Evolutionary conservation across 805 yeast species (phyloP).

Genomic region (Yamadazyma insecticola): DNA sequence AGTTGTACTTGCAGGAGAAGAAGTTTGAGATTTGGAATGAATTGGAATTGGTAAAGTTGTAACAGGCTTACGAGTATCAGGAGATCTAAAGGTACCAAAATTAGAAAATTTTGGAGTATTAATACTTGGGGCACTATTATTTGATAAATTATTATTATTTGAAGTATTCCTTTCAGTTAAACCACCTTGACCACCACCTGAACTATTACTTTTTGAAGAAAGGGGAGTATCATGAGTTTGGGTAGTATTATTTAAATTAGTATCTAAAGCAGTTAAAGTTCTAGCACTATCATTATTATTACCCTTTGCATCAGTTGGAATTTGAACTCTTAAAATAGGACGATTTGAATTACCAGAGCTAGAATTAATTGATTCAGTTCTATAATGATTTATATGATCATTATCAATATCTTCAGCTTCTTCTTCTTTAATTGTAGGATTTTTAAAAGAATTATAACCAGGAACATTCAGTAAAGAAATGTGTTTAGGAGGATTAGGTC

Average conservation of each 20-base stretch:
- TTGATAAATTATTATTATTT: background rate
- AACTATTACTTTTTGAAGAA: constrained; percentile 2
- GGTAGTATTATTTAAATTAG: constrained; percentile 7
- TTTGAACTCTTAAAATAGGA: constrained; percentile 61
- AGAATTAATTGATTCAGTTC: constrained; percentile 5
- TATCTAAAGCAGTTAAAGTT: constrained; percentile 42
- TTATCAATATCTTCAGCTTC: constrained; percentile 10
- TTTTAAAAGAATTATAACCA: constrained; percentile 11
- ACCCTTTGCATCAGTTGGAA: constrained; percentile 47
- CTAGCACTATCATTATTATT: constrained; percentile 34
- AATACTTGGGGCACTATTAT: constrained; percentile 7
- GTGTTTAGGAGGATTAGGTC: constrained; percentile 15
- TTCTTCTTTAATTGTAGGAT: constrained; percentile 11
- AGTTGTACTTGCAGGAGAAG: constrained; percentile 35
- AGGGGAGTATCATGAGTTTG: constrained; percentile 5
- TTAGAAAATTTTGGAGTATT: constrained; percentile 16
- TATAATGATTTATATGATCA: background rate
- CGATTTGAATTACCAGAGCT: constrained; percentile 21
- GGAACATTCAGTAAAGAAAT: constrained; percentile 16
- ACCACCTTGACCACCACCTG: too few relatives aligned
- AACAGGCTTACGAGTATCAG: constrained; percentile 26
- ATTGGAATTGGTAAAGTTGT: constrained; percentile 31
- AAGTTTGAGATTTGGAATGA: constrained; percentile 34
- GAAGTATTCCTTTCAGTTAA: too few relatives aligned
- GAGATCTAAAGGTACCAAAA: constrained; percentile 23